phyloP scores from a whole-genome alignment of 2,329 filamentous ascomycete genomes.

The Fusarium fracticaudum region DNA sequence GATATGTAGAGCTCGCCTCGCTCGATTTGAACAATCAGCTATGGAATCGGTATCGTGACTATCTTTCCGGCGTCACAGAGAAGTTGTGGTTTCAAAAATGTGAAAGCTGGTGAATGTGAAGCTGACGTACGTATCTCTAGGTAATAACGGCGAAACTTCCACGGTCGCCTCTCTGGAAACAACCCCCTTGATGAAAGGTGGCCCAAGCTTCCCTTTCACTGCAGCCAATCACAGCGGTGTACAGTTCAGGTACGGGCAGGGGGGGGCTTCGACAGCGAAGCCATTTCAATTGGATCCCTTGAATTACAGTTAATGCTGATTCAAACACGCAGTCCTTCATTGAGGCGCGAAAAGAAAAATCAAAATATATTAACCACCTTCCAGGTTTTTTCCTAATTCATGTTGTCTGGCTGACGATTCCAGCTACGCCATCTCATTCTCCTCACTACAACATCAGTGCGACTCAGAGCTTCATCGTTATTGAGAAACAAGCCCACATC shows the following conservation, averaged over 20 bases:
- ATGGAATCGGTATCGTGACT: not conserved
- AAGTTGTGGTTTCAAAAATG: constrained; percentile 2
- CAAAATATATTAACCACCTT: not conserved
- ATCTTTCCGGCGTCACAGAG: not conserved
- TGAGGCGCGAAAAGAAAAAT: not conserved
- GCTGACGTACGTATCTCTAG: constrained; percentile 43
- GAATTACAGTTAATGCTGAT: not conserved
- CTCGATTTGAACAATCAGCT: not conserved
- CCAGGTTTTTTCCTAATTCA: not conserved
- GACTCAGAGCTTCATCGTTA: not conserved
- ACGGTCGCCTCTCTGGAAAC: constrained; percentile 43
- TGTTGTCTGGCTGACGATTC: not conserved
- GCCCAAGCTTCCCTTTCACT: constrained; percentile 37
- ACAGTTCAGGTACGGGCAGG: not conserved
- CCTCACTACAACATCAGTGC: not conserved
- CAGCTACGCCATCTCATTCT: not conserved
- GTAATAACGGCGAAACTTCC: constrained; percentile 41
- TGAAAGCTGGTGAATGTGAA: constrained; percentile 28
- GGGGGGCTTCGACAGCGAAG: not conserved
- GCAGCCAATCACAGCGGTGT: constrained; percentile 35
- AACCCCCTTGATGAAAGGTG: constrained; percentile 37
- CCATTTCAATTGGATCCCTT: not conserved
- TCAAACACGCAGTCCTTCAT: not conserved
- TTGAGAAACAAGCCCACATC: not conserved
- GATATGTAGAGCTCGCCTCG: not conserved